A percentile compares a stretch with the other conserved stretches of the same genome.
Conservation (phyloP, 306 rosid genomes). For the Astragalus glycyphyllos region DNA sequence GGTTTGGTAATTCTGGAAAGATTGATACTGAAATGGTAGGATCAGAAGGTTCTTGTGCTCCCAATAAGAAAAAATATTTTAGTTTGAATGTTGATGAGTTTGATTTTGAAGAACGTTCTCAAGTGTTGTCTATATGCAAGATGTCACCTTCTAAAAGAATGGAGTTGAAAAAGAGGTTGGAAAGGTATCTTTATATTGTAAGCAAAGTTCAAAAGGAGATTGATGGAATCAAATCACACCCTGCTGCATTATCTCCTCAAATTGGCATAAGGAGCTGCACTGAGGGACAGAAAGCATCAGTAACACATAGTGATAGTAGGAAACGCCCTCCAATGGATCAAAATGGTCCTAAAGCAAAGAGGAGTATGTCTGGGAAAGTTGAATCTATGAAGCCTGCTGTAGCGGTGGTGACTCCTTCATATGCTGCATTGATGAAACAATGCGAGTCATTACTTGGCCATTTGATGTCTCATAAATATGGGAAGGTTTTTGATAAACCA, state of each 20-base stretch:
- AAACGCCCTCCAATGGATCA: slow-evolving; percentile 57
- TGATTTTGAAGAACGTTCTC: slow-evolving; percentile 60
- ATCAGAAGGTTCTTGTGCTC: slow-evolving; percentile 56
- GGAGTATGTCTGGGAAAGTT: slow-evolving; percentile 46
- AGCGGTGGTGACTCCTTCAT: slow-evolving; percentile 41
- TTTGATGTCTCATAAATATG: slow-evolving; percentile 53
- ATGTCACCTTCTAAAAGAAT: slow-evolving; percentile 63
- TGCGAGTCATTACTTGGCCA: slow-evolving; percentile 57
- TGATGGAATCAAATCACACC: slow-evolving; percentile 42
- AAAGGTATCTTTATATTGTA: slow-evolving; percentile 66
- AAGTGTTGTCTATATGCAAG: slow-evolving; percentile 55
- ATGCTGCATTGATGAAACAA: slow-evolving; percentile 53
- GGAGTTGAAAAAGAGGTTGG: slow-evolving; percentile 60
- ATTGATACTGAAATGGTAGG: slow-evolving; percentile 55
- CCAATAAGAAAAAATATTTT: slow-evolving; percentile 53
- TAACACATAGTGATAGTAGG: slow-evolving; percentile 52
- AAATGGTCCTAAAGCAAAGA: slow-evolving; percentile 53
- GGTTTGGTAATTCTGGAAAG: slow-evolving; percentile 66
- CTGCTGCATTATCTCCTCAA: slow-evolving; percentile 48
- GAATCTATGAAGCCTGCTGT: slow-evolving; percentile 47
- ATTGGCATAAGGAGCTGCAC: slow-evolving; percentile 64
- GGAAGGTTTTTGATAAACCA: slow-evolving; percentile 62
- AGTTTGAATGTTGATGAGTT: slow-evolving; percentile 54
- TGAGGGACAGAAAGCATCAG: slow-evolving; percentile 54
- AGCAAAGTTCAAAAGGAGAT: slow-evolving; percentile 59